Base-by-base conservation (phyloP, 768 basidiomycete genomes). In the Collybia nuda region DNA sequence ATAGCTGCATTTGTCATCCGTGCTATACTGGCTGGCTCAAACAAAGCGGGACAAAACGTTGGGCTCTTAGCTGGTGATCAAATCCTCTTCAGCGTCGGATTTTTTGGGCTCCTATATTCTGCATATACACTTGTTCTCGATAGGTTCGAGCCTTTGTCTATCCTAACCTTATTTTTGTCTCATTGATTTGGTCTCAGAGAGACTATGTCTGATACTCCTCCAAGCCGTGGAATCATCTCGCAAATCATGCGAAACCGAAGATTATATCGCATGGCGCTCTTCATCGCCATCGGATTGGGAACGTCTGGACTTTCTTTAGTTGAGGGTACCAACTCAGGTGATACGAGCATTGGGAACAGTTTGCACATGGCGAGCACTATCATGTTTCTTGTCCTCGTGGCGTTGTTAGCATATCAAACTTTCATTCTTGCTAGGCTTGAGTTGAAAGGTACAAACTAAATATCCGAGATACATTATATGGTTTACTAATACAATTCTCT, bases 61-160 rank as follows among this genome's bases (percentile, higher is more conserved):
- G 47, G 44, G 9, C 49, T 74, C 12, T 60, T 73, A n/a, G 73
- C 74, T 2, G 67, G 66, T 0, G 71, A 74, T 39, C 52, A 72
- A 54, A 60, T 75, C 5, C 58, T 77, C 11, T 71, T 72, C 22
- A 65, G 70, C 0, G 67, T 73, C 21, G 76, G 76, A 3, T 78
- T 73, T 56, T 70, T 74, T 36, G 72, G 69, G n/a, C 56, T 79
- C 6, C 54, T 78, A 12, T 73, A 70, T 43, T 70, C 73, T 1
- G 64, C 72, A 0, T 77, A 74, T 45, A 71, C 65, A 0, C 64
- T 77, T 2, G 70, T 75, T 6, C 53, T 74, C 14, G 74, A 77
- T 48, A 61, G 73, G 77, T 77, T 48, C 32, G 62, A 19, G 5
- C 32, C 7, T 32, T 42, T 5, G 9, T 23, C 15, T 7, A 15